Conservation (phyloP, 2,329 filamentous ascomycete species). For the Colletotrichum sp. region DNA sequence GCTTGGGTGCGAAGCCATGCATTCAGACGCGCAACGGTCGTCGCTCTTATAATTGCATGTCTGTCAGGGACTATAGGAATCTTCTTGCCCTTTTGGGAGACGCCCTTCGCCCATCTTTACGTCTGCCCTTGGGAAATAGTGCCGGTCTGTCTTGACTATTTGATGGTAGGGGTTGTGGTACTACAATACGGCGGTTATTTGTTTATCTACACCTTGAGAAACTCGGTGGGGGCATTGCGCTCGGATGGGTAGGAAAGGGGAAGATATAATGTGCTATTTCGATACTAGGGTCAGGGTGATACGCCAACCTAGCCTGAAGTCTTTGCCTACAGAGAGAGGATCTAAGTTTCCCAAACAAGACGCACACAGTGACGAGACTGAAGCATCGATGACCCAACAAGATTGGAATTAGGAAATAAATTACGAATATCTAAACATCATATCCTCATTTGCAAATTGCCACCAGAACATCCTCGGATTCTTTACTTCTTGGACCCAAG, state of each 20-base stretch:
- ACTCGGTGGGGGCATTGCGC: background rate
- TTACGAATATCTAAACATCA: background rate
- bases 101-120: background rate
- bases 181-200: background rate
- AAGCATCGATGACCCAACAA: rapidly evolving
- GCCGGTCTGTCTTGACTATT: background rate
- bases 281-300: background rate
- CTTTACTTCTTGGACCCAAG: background rate
- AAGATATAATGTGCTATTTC: background rate
- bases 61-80: background rate
- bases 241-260: rapidly evolving
- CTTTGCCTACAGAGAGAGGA: background rate
- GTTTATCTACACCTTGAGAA: background rate
- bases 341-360: background rate
- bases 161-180: background rate
- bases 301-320: background rate
- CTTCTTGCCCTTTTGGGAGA: background rate
- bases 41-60: background rate
- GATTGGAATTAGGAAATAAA: background rate
- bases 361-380: background rate
- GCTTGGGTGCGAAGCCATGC: rapidly evolving
- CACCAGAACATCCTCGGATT: background rate
- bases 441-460: background rate
- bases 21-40: rapidly evolving
- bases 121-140: background rate